These are phyloP conservation scores for Colletotrichum somersetense DNA, from an alignment of 2,329 filamentous ascomycete species.

Conservation along the genomic window DNA sequence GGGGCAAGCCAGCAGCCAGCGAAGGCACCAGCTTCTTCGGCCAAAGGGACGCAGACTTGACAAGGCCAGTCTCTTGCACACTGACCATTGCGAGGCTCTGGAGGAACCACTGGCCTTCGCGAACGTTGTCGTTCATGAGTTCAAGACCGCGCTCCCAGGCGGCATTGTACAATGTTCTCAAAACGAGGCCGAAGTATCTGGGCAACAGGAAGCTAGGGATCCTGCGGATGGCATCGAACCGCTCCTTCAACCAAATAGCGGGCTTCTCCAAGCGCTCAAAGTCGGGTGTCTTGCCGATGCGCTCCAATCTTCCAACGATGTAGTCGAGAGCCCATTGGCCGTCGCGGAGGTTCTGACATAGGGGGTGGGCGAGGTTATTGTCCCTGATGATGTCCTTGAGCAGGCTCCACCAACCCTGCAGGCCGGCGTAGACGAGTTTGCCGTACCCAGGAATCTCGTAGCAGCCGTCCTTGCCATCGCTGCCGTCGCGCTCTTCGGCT, in stretches of 20 bases:
- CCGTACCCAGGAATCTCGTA: slow-evolving; percentile 90
- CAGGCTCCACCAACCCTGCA: slow-evolving; percentile 99
- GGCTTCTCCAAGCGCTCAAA: slow-evolving; percentile 74
- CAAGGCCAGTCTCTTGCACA: slow-evolving; percentile 88
- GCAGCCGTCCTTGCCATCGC: slow-evolving; percentile 83
- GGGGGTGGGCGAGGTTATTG: slow-evolving; percentile 91
- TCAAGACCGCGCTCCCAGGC: slow-evolving; percentile 83
- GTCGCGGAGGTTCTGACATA: slow-evolving; percentile 92
- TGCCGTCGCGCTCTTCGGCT: slow-evolving; percentile 85
- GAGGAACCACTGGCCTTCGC: slow-evolving; percentile 87
- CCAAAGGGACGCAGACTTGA: slow-evolving; percentile 92
- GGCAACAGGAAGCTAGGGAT: slow-evolving; percentile 92
- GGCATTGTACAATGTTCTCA: slow-evolving; percentile 89
- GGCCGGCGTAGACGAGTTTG: slow-evolving; percentile 89
- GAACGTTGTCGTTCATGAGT: slow-evolving; percentile 82
- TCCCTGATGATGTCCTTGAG: slow-evolving; percentile 85
- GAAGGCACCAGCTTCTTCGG: slow-evolving; percentile 87
- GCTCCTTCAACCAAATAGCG: slow-evolving; percentile 82
- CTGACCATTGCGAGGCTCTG: slow-evolving; percentile 92
- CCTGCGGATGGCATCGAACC: slow-evolving; percentile 86
- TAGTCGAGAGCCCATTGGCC: slow-evolving; percentile 96
- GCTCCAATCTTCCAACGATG: slow-evolving; percentile 81
- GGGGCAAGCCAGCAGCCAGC: slow-evolving; percentile 90
- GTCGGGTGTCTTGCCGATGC: slow-evolving; percentile 72
- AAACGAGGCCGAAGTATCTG: slow-evolving; percentile 90